Evolutionary conservation across 2,329 filamentous ascomycete species (phyloP), one percentile per base, ranked within the genome.

Genomic region (Fusarium temperatum): DNA sequence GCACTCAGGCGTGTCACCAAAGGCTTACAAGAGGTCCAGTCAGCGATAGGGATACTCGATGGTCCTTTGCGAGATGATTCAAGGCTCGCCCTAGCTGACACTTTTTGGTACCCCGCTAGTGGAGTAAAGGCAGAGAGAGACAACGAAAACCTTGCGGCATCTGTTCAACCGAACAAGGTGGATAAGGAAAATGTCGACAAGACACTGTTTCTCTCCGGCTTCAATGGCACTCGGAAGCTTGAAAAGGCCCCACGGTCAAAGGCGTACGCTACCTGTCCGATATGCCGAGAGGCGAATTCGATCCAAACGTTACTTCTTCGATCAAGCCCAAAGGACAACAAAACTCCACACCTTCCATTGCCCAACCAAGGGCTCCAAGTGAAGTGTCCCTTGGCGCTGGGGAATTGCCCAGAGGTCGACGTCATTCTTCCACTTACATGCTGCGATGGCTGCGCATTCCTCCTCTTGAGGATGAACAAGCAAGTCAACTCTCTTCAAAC

Each of bases 401-500:
- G 56, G 8, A 17, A 15, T 5, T 39, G 8, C 2, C 56, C 35
- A 41, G 56, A 50, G 56, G 7, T 24, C 0, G 30, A 59, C 32
- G 6, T 50, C 17, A 6, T 59, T 20, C 35, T 20, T 18, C 56
- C 56, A 9, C 38, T 59, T 5, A 50, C 44, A 32, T 59, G 56
- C 20, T 59, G 56, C 44, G 56, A 59, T 9, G 56, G 44, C 10
- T 59, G 56, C 26, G 56, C 56, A 8, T 50, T 59, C 28, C 44
- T 59, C 26, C 35, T 41, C 4, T 15, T 32, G 0, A 11, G 11
- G 26, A 22, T 24, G 15, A 22, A 39, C 5, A 42, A 39, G 7
- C 20, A 20, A 8, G 1, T 0, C 35, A 30, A 5, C 5, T 3
- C 24, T 8, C 8, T 2, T 24, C 20, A 6, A 20, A 45, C 0